Evolutionary conservation across 306 rosid genomes (phyloP), one percentile per base, ranked within the genome.

Genomic region (Comarum palustre): DNA sequence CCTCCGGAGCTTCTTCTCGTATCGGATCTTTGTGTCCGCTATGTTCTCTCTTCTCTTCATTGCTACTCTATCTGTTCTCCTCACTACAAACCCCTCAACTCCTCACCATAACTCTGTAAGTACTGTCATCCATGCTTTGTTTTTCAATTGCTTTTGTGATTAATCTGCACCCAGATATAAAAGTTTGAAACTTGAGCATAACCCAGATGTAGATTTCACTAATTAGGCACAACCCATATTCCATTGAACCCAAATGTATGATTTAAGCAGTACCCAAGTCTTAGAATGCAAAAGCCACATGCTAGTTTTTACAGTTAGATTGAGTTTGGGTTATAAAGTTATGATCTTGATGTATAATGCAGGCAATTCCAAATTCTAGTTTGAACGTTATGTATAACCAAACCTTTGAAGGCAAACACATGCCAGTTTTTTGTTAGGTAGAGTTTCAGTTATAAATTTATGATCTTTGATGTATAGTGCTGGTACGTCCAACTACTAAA

Each of bases 21-120:
- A 87, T 82, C 87, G 97, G 93, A 88, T 95, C 93, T 95, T 95
- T 84, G 88, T 95, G 69, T 95, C 99, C 42, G 97, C 97, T 4
- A 82, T 90, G 84, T 87, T 95, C 61, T 87, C 92, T 46, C 90
- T 95, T 52, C 96, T 95, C 69, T 95, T 95, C 87, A 27, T 95
- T 51, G 97, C 97, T 24, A 95, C 99, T 19, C 89, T 95, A 15
- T 87, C 96, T 19, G 90, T 91, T 13, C 78, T 95, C 54, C 79
- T 91, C 78, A 82, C 89, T 43, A 84, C 89, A 24, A 88, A 88
- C 69, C 97, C 96, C 2, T 83, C 96, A 32, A 78, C 93, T 9
- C 70, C 88, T 0, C 86, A 79, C 68, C 91, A 81, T 43, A 88
- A 86, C 45, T 80, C 96, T 76, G 99, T 95, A 91, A 87, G 95